Evolutionary conservation across 202 grass and related monocot genomes (phyloP), one percentile per base, ranked within the genome.

Genomic region (Alloteropsis angusta): DNA sequence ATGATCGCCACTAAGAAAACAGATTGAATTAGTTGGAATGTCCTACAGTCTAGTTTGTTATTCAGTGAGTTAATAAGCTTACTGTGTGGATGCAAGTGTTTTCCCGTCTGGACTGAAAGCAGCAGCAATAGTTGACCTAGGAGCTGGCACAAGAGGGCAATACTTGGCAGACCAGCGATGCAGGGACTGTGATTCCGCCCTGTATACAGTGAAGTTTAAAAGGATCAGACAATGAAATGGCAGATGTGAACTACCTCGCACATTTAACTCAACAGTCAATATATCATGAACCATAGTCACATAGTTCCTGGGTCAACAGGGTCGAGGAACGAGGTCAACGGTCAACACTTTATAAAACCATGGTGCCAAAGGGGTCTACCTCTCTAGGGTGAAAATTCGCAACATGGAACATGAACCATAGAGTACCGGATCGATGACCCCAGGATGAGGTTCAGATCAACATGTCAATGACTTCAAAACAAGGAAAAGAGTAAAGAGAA

Each of bases 71-170:
- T 34, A 68, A 83, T 82, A 41, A 52, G 77, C 90, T 82, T 93
- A 99, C 96, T 99, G 96, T 11, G 96, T 99, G 22, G 96, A 99
- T 66, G 92, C 96, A 82, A 99, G 90, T 35, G 90, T 96, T 91
- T 91, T 93, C 45, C 96, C 96, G 84, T 99, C 89, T 2, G 96
- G 88, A 79, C 96, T 99, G 85, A 96, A 99, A 73, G 96, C 96
- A 84, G 96, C 96, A 77, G 96, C 96, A 84, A 99, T 99, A 48
- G 96, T 99, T 74, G 92, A 99, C 86, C 96, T 91, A 65, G 96
- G 96, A 68, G 96, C 85, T 50, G 96, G 96, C 60, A 84, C 68
- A 86, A 99, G 92, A 71, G 96, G 88, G 62, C 96, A 99, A 81
- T 99, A 99, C 43, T 93, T 94, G 49, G 92, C 92, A 32, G 86